Conservation (phyloP, 306 rosid species). For the Cucurbita maxima region DNA sequence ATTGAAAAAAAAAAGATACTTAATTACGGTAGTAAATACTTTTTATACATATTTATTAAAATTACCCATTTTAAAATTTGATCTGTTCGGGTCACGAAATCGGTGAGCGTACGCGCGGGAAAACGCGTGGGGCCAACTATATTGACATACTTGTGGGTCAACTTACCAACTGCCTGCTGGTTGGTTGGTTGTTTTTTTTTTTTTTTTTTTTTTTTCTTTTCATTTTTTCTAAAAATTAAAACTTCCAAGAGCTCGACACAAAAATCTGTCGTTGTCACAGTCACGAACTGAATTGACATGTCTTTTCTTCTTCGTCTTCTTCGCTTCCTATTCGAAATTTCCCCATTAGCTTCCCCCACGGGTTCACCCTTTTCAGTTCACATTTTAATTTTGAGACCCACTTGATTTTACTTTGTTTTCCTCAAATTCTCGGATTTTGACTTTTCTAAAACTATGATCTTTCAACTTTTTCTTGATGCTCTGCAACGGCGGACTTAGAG, state of each 20-base stretch:
- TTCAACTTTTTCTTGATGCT: neutral
- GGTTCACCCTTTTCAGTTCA: neutral
- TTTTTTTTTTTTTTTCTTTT: neutral
- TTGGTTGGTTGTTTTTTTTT: neutral
- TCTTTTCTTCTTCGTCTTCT: constrained; percentile 1
- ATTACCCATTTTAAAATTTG: too few relatives aligned
- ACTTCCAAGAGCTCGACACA: neutral
- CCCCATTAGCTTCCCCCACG: neutral
- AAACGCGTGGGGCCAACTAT: constrained; percentile 7
- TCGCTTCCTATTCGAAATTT: neutral
- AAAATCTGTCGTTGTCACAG: neutral
- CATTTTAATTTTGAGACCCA: neutral
- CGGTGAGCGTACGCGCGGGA: neutral
- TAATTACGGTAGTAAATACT: too few relatives aligned
- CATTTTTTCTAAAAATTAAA: neutral
- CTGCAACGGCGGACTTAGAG: neutral
- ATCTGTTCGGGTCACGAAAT: neutral
- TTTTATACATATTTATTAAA: too few relatives aligned
- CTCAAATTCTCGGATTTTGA: neutral
- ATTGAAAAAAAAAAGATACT: too few relatives aligned
- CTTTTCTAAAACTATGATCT: neutral
- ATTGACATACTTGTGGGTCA: neutral
- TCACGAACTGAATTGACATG: neutral
- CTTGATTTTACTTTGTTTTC: neutral
- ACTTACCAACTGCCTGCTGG: neutral